Conservation (phyloP, 2,329 filamentous ascomycete species). For the Kalaharituber pfeilii region DNA sequence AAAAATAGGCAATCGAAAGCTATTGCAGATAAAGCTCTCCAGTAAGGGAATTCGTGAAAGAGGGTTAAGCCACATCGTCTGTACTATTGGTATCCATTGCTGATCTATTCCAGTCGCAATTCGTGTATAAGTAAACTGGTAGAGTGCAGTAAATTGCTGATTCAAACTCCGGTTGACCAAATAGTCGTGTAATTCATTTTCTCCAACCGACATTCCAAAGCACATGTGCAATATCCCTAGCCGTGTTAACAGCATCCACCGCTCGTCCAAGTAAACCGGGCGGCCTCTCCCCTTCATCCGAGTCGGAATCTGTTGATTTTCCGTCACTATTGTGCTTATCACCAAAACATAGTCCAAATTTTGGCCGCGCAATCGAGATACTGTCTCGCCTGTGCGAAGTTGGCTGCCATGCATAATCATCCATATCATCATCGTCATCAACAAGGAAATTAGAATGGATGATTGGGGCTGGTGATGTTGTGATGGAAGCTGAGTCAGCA, state of each 20-base stretch:
- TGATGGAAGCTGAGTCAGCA: constrained; percentile 23
- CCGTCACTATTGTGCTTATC: not conserved
- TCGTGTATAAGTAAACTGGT: no score
- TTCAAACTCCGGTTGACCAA: not conserved
- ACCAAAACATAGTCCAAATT: not conserved
- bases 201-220: constrained; percentile 56
- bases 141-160: constrained; percentile 6
- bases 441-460: constrained; percentile 23
- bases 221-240: constrained; percentile 51
- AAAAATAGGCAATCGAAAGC: no score
- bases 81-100: no score
- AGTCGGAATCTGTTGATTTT: constrained; percentile 6
- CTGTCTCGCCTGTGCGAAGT: constrained; percentile 12
- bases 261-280: constrained; percentile 22
- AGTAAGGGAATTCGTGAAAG: no score
- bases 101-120: no score
- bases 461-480: constrained; percentile 24
- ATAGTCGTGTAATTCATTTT: constrained; percentile 12
- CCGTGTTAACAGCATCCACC: constrained; percentile 40
- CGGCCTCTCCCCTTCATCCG: constrained; percentile 21
- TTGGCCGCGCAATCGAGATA: constrained; percentile 6
- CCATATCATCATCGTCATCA: constrained; percentile 17
- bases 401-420: constrained; percentile 13
- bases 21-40: no score
- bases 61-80: no score